A percentile compares a stretch with the other conserved stretches of the same genome.
phyloP scores from a whole-genome alignment of 2,329 filamentous ascomycete genomes.

The Samsoniella hepiali region DNA sequence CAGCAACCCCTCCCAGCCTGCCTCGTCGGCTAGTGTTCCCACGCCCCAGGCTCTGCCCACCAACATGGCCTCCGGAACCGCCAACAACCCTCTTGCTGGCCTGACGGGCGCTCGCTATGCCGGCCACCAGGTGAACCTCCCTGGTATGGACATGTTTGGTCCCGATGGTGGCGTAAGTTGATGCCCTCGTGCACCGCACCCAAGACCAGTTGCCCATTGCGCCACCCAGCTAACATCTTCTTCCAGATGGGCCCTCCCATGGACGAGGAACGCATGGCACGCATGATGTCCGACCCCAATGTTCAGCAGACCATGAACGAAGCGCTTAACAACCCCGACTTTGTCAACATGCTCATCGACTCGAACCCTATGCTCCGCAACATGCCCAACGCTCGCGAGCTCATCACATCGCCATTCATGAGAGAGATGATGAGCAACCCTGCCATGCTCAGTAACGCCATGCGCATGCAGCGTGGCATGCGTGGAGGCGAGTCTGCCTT shows the following conservation, averaged over 20 bases:
- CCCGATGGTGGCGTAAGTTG: constrained; percentile 85
- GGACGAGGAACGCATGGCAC: constrained; percentile 74
- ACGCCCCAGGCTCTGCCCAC: constrained; percentile 53
- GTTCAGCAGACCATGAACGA: constrained; percentile 88
- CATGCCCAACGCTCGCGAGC: constrained; percentile 73
- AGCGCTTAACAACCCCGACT: constrained; percentile 89
- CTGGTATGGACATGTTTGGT: constrained; percentile 84
- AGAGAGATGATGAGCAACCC: constrained; percentile 92
- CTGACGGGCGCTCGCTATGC: constrained; percentile 92
- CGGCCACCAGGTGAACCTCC: constrained; percentile 77
- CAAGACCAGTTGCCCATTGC: not conserved
- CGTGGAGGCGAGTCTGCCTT: constrained; percentile 61
- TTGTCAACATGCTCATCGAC: constrained; percentile 92
- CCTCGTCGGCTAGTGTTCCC: constrained; percentile 40
- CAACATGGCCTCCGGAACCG: constrained; percentile 78
- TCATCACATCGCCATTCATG: constrained; percentile 85
- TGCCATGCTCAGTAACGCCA: constrained; percentile 74
- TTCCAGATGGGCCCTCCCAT: constrained; percentile 83
- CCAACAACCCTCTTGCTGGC: constrained; percentile 85
- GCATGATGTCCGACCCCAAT: constrained; percentile 85
- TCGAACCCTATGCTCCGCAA: constrained; percentile 79
- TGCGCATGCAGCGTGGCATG: constrained; percentile 75
- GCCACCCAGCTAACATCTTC: constrained; percentile 24
- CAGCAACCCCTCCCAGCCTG: constrained; percentile 63
- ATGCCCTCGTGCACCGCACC: not conserved